Conservation (phyloP, 139 green algal species). For the Ettlia oleoabundans region DNA sequence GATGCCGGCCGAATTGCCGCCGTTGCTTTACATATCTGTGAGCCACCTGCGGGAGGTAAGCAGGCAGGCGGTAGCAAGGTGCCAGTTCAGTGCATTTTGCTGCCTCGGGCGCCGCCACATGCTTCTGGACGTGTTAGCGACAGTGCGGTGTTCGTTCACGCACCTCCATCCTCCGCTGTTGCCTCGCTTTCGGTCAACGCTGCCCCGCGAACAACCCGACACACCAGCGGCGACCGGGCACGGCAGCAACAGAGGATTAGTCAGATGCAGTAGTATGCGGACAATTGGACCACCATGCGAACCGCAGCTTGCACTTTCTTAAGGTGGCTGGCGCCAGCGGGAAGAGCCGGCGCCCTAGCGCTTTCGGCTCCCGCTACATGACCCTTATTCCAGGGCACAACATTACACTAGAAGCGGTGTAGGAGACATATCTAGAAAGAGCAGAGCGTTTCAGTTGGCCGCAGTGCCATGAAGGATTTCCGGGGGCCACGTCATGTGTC, state of each 20-base stretch:
- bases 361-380: too few relatives aligned
- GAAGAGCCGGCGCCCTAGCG: too few relatives aligned
- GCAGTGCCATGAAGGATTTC: background rate
- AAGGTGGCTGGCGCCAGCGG: too few relatives aligned
- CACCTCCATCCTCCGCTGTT: background rate
- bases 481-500: background rate
- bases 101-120: background rate
- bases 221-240: background rate
- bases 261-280: background rate
- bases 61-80: too few relatives aligned
- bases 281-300: too few relatives aligned
- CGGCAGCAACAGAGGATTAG: background rate
- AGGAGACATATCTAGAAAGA: too few relatives aligned
- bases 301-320: background rate
- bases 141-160: background rate
- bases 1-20: slow-evolving; percentile 87
- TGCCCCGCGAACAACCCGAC: too few relatives aligned
- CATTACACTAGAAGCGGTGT: too few relatives aligned
- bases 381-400: too few relatives aligned
- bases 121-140: background rate
- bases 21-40: slow-evolving; percentile 83
- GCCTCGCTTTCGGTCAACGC: slow-evolving; percentile 2
- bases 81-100: background rate
- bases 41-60: slow-evolving; percentile 82
- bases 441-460: background rate